phyloP scores from a whole-genome alignment of 1,284 basidiomycete species.

The Sphagnurus paluster region DNA sequence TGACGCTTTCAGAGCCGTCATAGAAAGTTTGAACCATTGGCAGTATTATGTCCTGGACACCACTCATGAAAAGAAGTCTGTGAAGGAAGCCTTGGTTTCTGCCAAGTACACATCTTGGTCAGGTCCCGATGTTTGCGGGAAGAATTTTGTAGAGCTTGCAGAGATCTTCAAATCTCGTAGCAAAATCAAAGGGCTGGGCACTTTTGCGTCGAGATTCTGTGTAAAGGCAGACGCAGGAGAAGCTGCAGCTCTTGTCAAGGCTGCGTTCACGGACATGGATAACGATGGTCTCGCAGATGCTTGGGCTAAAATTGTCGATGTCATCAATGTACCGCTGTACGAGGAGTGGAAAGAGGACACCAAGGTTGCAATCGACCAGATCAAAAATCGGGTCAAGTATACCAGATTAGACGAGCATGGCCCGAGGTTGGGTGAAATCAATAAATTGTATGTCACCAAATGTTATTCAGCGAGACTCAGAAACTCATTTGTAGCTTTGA shows the following conservation, averaged over 20 bases:
- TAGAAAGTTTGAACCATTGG: slow-evolving; percentile 78
- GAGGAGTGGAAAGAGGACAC: slow-evolving; percentile 83
- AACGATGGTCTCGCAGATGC: slow-evolving; percentile 59
- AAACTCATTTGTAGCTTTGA: slow-evolving; percentile 7
- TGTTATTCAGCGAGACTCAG: too few relatives aligned
- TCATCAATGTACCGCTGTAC: slow-evolving; percentile 87
- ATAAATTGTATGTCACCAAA: slow-evolving; percentile 66
- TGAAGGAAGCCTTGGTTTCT: slow-evolving; percentile 52
- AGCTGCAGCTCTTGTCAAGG: slow-evolving; percentile 71
- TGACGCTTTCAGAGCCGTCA: slow-evolving; percentile 57
- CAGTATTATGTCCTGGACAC: slow-evolving; percentile 90
- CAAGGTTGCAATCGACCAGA: slow-evolving; percentile 70
- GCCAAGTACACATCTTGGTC: slow-evolving; percentile 52
- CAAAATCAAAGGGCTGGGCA: slow-evolving; percentile 58
- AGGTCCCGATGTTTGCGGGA: slow-evolving; percentile 55
- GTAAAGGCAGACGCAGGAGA: slow-evolving; percentile 59
- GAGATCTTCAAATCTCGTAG: slow-evolving; percentile 54
- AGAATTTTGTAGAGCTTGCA: slow-evolving; percentile 70
- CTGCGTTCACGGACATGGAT: slow-evolving; percentile 63
- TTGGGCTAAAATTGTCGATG: slow-evolving; percentile 80
- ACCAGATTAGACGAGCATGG: slow-evolving; percentile 81
- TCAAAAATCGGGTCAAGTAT: slow-evolving; percentile 79
- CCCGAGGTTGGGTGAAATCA: slow-evolving; percentile 83
- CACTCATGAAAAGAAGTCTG: slow-evolving; percentile 52
- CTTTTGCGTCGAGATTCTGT: slow-evolving; percentile 67